Percentiles rank a stretch among this genome's conserved stretches.
Conservation (phyloP, 1,284 basidiomycete genomes). For the Pisolithus thermaeus region DNA sequence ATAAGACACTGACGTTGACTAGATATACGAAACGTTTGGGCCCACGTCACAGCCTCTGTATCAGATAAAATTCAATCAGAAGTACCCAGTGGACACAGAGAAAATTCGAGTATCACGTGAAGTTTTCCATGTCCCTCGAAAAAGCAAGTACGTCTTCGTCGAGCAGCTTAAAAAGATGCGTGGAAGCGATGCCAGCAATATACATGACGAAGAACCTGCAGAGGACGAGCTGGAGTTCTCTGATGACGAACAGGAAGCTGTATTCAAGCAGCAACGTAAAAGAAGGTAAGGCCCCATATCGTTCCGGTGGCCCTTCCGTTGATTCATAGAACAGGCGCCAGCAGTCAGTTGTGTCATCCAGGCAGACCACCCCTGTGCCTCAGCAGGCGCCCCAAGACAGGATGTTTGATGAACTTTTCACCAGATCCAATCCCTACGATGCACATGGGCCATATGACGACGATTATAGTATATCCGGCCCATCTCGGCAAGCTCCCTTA, state of each 20-base stretch:
- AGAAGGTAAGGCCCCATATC: slow-evolving; percentile 39
- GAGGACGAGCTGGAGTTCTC: slow-evolving; percentile 87
- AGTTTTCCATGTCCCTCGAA: slow-evolving; percentile 74
- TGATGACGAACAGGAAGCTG: slow-evolving; percentile 83
- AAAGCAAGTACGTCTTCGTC: slow-evolving; percentile 76
- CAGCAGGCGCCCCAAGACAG: slow-evolving; percentile 52
- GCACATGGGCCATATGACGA: slow-evolving; percentile 61
- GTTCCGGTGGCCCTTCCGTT: slow-evolving; percentile 4
- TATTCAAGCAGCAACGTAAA: slow-evolving; percentile 52
- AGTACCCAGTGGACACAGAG: slow-evolving; percentile 50
- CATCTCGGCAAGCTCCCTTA: slow-evolving; percentile 53
- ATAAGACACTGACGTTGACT: slow-evolving; percentile 10
- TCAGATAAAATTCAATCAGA: slow-evolving; percentile 64
- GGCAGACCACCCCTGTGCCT: slow-evolving; percentile 48
- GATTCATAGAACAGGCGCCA: slow-evolving; percentile 38
- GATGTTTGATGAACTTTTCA: slow-evolving; percentile 39
- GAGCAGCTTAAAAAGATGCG: slow-evolving; percentile 57
- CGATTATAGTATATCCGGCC: slow-evolving; percentile 43
- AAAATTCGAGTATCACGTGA: slow-evolving; percentile 48
- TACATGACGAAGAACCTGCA: slow-evolving; percentile 83
- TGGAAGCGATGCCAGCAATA: slow-evolving; percentile 89
- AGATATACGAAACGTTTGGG: slow-evolving; percentile 90
- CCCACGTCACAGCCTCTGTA: slow-evolving; percentile 82
- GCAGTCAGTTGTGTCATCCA: slow-evolving; percentile 45
- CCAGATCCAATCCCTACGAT: slow-evolving; percentile 55